Evolutionary conservation across 2,329 filamentous ascomycete genomes (phyloP).

Genomic region (Monilinia laxa): DNA sequence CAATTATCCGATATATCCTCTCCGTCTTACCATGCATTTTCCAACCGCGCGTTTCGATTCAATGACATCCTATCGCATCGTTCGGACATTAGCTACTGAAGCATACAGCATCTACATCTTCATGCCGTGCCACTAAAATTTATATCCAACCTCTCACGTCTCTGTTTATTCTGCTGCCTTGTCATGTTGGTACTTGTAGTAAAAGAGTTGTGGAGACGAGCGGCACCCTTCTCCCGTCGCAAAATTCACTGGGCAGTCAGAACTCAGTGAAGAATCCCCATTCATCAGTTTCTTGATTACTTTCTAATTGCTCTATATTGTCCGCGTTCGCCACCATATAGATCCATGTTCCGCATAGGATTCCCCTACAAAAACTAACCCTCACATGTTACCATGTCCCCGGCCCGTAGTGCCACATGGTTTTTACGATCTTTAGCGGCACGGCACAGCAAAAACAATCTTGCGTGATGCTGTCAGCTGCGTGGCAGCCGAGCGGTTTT

Average conservation of each 20-base stretch:
- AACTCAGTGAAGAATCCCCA: background rate
- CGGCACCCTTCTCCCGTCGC: conserved; percentile 6
- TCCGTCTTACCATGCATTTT: background rate
- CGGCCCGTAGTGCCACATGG: conserved; percentile 23
- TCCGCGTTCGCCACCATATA: background rate
- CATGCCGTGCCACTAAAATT: conserved; percentile 18
- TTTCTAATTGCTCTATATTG: background rate
- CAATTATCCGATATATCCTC: conserved; percentile 4
- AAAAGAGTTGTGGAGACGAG: conserved; percentile 11
- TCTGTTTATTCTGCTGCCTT: conserved; percentile 24
- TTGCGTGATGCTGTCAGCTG: conserved; percentile 25
- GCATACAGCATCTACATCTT: conserved; percentile 14
- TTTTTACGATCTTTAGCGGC: conserved; percentile 22
- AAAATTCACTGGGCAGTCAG: background rate
- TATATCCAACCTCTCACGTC: conserved; percentile 13
- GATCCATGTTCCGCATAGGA: conserved; percentile 1
- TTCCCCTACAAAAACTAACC: background rate
- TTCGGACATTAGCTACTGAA: conserved; percentile 13
- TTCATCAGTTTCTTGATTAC: background rate
- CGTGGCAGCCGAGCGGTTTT: conserved; percentile 21
- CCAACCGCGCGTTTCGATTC: conserved; percentile 23
- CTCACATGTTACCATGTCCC: background rate
- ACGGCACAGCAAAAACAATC: conserved; percentile 24
- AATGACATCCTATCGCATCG: conserved; percentile 15
- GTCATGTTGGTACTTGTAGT: conserved; percentile 12